A percentile compares a stretch with the other conserved stretches of the same genome.
phyloP scores from a whole-genome alignment of 345 rosid species.

The Murraya paniculata region DNA sequence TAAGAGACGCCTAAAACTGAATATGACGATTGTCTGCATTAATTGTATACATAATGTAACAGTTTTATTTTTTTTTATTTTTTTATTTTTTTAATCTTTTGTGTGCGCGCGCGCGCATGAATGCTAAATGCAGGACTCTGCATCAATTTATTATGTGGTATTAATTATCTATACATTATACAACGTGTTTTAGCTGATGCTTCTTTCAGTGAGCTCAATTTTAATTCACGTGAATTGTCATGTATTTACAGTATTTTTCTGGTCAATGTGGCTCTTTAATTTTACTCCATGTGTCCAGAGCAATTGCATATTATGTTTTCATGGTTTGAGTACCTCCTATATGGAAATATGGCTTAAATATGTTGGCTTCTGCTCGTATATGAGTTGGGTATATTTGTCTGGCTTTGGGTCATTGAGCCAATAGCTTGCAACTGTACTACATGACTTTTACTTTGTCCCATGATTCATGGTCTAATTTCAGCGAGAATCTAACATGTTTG shows the following conservation, averaged over 20 bases:
- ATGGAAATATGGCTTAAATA: not conserved
- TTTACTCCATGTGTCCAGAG: not conserved
- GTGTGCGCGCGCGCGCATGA: too few species aligned
- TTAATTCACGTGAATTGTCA: slow-evolving; percentile 10
- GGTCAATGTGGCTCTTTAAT: not conserved
- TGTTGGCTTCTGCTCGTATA: not conserved
- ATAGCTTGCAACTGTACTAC: not conserved
- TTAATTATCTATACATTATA: slow-evolving; percentile 2
- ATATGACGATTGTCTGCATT: not conserved
- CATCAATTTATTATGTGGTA: slow-evolving; percentile 12
- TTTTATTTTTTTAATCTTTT: too few species aligned
- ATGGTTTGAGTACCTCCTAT: not conserved
- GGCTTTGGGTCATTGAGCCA: not conserved
- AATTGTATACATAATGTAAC: slow-evolving; percentile 5
- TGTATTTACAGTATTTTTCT: not conserved
- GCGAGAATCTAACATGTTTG: not conserved
- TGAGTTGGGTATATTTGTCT: not conserved
- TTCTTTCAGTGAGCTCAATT: slow-evolving; percentile 1
- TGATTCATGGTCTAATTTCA: not conserved
- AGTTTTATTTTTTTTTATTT: too few species aligned
- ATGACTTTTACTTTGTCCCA: not conserved
- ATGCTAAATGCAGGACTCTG: slow-evolving; percentile 5
- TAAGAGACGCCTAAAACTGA: slow-evolving; percentile 5
- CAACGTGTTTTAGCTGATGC: slow-evolving; percentile 3
- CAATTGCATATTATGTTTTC: not conserved